phyloP scores from a whole-genome alignment of 345 rosid species.

The Melaleuca quinquenervia region DNA sequence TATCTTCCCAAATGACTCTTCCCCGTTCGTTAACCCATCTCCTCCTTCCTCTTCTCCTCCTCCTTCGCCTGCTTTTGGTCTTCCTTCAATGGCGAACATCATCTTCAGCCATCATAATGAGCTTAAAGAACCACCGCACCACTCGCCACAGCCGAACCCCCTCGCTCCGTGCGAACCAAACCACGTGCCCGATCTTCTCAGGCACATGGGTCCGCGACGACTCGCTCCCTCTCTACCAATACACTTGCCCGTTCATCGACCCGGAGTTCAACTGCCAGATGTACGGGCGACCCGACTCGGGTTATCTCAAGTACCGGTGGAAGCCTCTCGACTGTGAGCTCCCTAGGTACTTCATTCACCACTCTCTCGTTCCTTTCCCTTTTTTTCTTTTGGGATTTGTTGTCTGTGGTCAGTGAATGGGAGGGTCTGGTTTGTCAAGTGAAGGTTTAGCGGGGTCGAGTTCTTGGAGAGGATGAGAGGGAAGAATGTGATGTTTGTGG shows the following conservation, averaged over 20 bases:
- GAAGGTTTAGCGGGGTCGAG: conserved; percentile 64
- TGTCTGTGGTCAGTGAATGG: neutral
- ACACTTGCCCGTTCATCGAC: conserved; percentile 52
- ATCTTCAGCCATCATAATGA: conserved; percentile 49
- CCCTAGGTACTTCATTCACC: conserved; percentile 39
- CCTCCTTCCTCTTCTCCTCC: neutral
- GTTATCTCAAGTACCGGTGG: conserved; percentile 85
- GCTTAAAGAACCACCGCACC: conserved; percentile 44
- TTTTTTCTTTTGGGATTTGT: neutral
- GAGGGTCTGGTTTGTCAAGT: neutral
- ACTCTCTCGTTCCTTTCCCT: neutral
- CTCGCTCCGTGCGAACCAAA: conserved; percentile 41
- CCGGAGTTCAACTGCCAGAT: conserved; percentile 71
- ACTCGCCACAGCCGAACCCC: conserved; percentile 39
- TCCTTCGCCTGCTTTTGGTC: conserved; percentile 15
- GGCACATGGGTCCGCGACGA: conserved; percentile 77
- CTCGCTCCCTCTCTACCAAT: conserved; percentile 56
- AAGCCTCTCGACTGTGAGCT: conserved; percentile 72
- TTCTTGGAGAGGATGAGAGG: conserved; percentile 61
- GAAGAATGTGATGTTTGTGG: conserved; percentile 80
- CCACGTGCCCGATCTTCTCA: conserved; percentile 41
- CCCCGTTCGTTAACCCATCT: neutral
- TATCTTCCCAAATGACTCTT: neutral
- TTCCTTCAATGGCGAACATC: conserved; percentile 20
- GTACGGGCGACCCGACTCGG: conserved; percentile 84